Evolutionary conservation across 1,139 yeast genomes (phyloP), one percentile per base, ranked within the genome.

Genomic region (Hyphopichia fennica): DNA sequence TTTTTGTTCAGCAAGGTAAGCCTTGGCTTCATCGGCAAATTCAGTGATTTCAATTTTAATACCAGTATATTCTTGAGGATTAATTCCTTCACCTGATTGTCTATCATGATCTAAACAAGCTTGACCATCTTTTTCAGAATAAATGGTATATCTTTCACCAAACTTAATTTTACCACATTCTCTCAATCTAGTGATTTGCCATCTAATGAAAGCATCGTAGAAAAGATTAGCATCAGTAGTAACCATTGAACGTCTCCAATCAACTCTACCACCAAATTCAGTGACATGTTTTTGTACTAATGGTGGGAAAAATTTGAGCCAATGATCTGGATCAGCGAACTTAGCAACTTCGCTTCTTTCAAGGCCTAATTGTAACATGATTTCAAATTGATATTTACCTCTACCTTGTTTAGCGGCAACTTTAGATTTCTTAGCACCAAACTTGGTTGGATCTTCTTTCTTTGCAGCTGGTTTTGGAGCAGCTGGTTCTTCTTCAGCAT

Each of bases 61-160:
- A 56, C 95, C 97, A 35, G 90, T 84, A 67, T 93, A 93, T 67
- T 93, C 99, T 69, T 95, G 99, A 35, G 99, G 97, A 53, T 85
- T 81, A 40, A 93, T 91, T 64, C 96, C 99, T 74, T 93, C 99
- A 62, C 99, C 99, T 40, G 93, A 81, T 66, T 81, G 86, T 77
- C 99, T 86, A 69, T 93, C 99, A 67, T 93, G 99, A 68, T 93
- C 99, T 90, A 93, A 91, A 77, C 99, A 93, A 37, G 99, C 96
- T 74, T 93, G 99, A 47, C 97, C 97, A 69, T 93, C 99, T 72
- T 87, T 91, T 61, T 91, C 96, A 34, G 98, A 91, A 71, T 88
- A 93, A 56, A 93, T 89, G 52, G 99, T 95, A 75, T 90, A 89
- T 72, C 99, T 85, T 73, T 93, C 96, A 65, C 99, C 99, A 57